Evolutionary conservation across 768 basidiomycete genomes (phyloP).

Genomic region (Mycena filopes): DNA sequence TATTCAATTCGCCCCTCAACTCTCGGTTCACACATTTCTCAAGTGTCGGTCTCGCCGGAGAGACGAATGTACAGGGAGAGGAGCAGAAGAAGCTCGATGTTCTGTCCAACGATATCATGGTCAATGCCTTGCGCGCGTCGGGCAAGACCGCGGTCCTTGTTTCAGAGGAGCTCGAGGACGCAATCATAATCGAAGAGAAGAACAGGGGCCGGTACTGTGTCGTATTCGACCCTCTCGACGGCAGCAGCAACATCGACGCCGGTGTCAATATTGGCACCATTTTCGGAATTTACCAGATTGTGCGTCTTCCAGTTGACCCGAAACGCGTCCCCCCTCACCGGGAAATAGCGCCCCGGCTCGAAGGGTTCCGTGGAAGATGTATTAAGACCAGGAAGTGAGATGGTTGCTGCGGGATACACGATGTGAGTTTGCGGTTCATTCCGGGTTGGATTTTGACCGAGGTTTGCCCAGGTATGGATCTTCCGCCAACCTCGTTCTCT

Average conservation of each 20-base stretch:
- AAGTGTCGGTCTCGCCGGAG: slow-evolving; percentile 96
- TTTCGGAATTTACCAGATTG: slow-evolving; percentile 95
- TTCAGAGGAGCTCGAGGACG: slow-evolving; percentile 94
- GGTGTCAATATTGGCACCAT: slow-evolving; percentile 99
- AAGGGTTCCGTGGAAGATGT: slow-evolving; percentile 88
- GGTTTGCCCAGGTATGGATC: slow-evolving; percentile 73
- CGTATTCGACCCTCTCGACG: slow-evolving; percentile 98
- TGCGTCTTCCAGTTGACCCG: slow-evolving; percentile 51
- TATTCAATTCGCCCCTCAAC: background rate
- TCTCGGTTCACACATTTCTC: slow-evolving; percentile 9
- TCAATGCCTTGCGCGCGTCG: slow-evolving; percentile 95
- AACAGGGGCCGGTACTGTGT: slow-evolving; percentile 94
- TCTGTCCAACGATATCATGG: slow-evolving; percentile 99
- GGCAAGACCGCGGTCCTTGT: slow-evolving; percentile 97
- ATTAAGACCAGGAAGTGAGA: slow-evolving; percentile 91
- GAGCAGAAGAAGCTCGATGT: slow-evolving; percentile 99
- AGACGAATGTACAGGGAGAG: slow-evolving; percentile 96
- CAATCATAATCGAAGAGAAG: slow-evolving; percentile 86
- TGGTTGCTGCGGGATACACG: slow-evolving; percentile 98
- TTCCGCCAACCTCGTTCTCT: slow-evolving; percentile 94
- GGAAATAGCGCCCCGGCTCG: slow-evolving; percentile 74
- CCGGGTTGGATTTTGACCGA: background rate
- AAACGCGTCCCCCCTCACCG: background rate
- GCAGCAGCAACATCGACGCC: slow-evolving; percentile 96
- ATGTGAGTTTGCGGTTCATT: slow-evolving; percentile 72